phyloP scores from a whole-genome alignment of 352 stramenopile genomes.

The Globisporangium paroecandrum region DNA sequence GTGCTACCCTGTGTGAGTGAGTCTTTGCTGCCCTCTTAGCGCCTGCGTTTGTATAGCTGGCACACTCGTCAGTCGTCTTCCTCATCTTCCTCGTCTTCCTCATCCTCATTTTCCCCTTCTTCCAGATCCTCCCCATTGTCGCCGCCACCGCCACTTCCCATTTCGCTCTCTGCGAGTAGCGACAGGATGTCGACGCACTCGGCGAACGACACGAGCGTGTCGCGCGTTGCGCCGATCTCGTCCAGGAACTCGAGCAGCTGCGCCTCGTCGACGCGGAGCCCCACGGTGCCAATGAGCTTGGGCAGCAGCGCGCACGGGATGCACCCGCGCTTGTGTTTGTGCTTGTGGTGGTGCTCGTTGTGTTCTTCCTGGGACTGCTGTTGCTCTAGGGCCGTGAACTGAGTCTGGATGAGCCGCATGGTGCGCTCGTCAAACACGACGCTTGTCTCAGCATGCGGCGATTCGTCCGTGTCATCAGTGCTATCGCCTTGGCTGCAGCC shows the following conservation, averaged over 20 bases:
- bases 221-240: constrained; percentile 62
- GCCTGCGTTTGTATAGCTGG: background rate
- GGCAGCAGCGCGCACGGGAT: constrained; percentile 50
- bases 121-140: constrained; percentile 25
- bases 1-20: background rate
- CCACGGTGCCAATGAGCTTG: constrained; percentile 39
- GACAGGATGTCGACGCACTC: constrained; percentile 87
- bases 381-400: constrained; percentile 45
- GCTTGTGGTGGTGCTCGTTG: constrained; percentile 11
- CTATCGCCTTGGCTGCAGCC: constrained; percentile 13
- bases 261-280: constrained; percentile 32
- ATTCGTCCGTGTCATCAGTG: background rate
- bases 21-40: background rate
- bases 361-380: constrained; percentile 15
- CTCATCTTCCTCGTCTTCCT: constrained; percentile 21
- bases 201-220: constrained; percentile 76
- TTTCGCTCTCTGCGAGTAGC: constrained; percentile 57
- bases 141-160: constrained; percentile 6
- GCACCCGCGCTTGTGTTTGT: constrained; percentile 34
- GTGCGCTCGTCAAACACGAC: constrained; percentile 66
- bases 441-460: constrained; percentile 20
- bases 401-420: constrained; percentile 46
- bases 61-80: constrained; percentile 15
- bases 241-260: constrained; percentile 55
- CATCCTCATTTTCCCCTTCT: constrained; percentile 23